phyloP scores from a whole-genome alignment of 2,329 filamentous ascomycete genomes.

The Epicoccum sorghinum region DNA sequence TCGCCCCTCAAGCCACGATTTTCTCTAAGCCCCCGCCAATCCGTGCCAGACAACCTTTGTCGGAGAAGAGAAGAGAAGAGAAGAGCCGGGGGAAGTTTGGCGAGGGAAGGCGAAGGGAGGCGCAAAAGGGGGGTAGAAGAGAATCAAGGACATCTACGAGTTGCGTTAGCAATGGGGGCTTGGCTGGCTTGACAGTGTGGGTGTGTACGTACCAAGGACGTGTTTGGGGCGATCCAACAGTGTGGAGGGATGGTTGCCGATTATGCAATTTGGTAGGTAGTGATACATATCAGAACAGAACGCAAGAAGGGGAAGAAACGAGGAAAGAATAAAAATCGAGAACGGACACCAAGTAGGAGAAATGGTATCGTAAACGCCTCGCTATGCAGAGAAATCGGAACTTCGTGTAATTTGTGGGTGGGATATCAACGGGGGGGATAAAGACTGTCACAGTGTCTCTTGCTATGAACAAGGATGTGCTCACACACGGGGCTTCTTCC shows the following conservation, averaged over 20 bases:
- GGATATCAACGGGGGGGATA: not conserved
- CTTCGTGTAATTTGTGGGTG: slow-evolving; percentile 10
- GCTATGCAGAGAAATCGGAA: slow-evolving; percentile 42
- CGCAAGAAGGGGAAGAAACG: too few relatives aligned
- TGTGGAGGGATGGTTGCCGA: not conserved
- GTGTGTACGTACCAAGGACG: slow-evolving; percentile 1
- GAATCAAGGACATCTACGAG: too few relatives aligned
- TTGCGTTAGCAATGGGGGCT: too few relatives aligned
- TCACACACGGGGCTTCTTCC: slow-evolving; percentile 63
- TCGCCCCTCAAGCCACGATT: not conserved
- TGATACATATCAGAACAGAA: slow-evolving; percentile 22
- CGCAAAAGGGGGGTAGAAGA: not conserved
- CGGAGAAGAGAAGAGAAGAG: not conserved
- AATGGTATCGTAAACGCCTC: slow-evolving; percentile 47
- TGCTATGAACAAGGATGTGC: not conserved
- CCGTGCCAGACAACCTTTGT: not conserved
- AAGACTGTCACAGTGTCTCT: not conserved
- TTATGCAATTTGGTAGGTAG: slow-evolving; percentile 27
- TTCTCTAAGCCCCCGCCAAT: not conserved
- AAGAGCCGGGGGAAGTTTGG: too few relatives aligned
- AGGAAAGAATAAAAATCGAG: slow-evolving; percentile 6
- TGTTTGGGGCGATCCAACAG: slow-evolving; percentile 7
- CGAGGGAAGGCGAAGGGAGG: not conserved
- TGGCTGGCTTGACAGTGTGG: too few relatives aligned
- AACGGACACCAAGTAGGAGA: slow-evolving; percentile 20